A percentile compares a stretch with the other conserved stretches of the same genome.
These are phyloP conservation scores for Porphyra umbilicalis DNA, from an alignment of 31 red algal genomes.

Conservation along the genomic window DNA sequence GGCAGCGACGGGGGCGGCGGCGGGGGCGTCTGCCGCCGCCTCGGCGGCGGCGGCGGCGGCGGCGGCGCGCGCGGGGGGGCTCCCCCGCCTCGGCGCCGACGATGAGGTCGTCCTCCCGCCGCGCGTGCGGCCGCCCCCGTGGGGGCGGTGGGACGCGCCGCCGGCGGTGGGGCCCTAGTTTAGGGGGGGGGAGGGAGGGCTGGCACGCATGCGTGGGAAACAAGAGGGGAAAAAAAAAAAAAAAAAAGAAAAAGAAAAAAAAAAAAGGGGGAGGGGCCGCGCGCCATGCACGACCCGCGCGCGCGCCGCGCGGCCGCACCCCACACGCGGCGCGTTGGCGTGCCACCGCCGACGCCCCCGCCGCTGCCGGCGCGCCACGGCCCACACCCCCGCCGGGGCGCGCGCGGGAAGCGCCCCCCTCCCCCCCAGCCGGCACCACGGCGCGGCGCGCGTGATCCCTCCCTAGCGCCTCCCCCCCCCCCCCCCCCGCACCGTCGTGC, in stretches of 20 bases:
- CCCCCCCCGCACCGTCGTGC: background rate
- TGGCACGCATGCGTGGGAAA: too few species aligned
- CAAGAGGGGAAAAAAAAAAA: background rate
- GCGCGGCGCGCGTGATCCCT: background rate
- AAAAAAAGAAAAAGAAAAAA: background rate
- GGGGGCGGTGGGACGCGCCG: background rate
- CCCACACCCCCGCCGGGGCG: background rate
- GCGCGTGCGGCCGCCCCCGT: background rate
- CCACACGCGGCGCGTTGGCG: too few species aligned
- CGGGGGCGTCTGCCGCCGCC: background rate
- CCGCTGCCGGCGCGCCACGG: background rate
- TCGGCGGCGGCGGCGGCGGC: background rate
- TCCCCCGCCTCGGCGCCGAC: background rate
- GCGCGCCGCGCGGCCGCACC: too few species aligned
- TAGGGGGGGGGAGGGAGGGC: background rate
- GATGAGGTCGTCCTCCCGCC: background rate
- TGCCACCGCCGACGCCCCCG: background rate
- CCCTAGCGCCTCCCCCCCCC: background rate
- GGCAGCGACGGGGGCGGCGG: background rate
- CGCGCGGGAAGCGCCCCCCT: too few species aligned
- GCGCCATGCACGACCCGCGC: too few species aligned
- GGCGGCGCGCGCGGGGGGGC: background rate
- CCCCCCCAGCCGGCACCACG: background rate
- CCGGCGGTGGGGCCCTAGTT: background rate
- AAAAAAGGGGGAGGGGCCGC: too few species aligned